phyloP scores from a whole-genome alignment of 2,329 filamentous ascomycete species.

The Diplodia seriata region DNA sequence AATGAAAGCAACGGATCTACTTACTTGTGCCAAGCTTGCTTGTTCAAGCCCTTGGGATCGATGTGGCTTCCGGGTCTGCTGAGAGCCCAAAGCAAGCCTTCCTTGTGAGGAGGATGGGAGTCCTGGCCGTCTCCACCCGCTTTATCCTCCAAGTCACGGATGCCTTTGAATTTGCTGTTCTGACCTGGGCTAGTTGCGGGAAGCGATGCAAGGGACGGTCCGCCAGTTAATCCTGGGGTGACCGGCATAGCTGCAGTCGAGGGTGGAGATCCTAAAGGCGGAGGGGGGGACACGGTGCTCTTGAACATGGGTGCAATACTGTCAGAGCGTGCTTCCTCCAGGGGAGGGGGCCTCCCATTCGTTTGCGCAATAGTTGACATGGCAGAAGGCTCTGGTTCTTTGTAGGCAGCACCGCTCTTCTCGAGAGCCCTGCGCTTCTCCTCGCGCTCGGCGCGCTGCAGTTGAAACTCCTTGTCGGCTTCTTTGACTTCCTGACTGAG shows the following conservation, averaged over 20 bases:
- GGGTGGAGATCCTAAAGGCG: constrained; percentile 34
- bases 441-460: constrained; percentile 91
- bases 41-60: constrained; percentile 93
- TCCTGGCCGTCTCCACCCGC: constrained; percentile 58
- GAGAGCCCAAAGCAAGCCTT: constrained; percentile 92
- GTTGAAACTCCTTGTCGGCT: constrained; percentile 95
- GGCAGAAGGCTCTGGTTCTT: constrained; percentile 40
- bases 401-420: constrained; percentile 71
- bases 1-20: constrained; percentile 46
- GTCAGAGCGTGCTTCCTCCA: constrained; percentile 5
- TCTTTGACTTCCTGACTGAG: constrained; percentile 87
- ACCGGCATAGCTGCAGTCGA: constrained; percentile 32
- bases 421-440: constrained; percentile 91
- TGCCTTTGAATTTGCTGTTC: constrained; percentile 78
- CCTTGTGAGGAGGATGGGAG: constrained; percentile 74
- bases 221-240: constrained; percentile 37
- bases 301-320: constrained; percentile 46
- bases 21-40: constrained; percentile 98
- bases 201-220: constrained; percentile 40
- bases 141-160: constrained; percentile 89
- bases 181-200: constrained; percentile 43
- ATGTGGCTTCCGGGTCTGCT: constrained; percentile 93
- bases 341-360: constrained; percentile 27
- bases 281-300: constrained; percentile 44
- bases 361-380: constrained; percentile 40